Percentiles rank a stretch among this genome's conserved stretches.
These are phyloP conservation scores for Pythium dissimile DNA, from an alignment of 352 stramenopile species.

Conservation along the genomic window DNA sequence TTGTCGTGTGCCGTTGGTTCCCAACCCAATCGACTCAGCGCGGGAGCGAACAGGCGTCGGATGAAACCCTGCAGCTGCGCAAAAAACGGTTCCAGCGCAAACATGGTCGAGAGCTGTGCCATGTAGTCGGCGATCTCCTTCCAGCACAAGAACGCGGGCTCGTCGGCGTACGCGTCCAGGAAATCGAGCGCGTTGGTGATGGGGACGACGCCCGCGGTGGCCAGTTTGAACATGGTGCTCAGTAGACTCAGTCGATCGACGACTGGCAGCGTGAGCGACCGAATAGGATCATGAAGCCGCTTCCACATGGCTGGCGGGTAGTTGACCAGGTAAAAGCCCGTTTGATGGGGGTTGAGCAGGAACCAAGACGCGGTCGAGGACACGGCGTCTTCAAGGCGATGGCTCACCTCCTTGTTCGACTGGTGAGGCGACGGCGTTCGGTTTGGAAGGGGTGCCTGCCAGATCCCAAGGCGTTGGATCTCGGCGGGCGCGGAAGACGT, in stretches of 20 bases:
- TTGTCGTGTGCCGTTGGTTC: constrained; percentile 23
- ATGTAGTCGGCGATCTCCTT: constrained; percentile 56
- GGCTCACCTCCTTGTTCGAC: constrained; percentile 84
- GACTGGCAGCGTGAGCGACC: constrained; percentile 47
- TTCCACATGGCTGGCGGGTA: constrained; percentile 87
- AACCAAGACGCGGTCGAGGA: constrained; percentile 74
- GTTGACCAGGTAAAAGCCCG: constrained; percentile 92
- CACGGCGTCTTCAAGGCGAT: constrained; percentile 63
- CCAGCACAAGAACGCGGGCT: constrained; percentile 59
- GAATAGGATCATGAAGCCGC: constrained; percentile 57
- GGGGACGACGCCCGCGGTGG: constrained; percentile 40
- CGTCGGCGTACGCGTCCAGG: constrained; percentile 39
- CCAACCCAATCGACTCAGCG: constrained; percentile 52
- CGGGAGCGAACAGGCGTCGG: constrained; percentile 37
- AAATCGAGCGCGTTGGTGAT: constrained; percentile 55
- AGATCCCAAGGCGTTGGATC: constrained; percentile 59
- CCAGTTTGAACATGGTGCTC: constrained; percentile 89
- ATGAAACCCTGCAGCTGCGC: constrained; percentile 46
- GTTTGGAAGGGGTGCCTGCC: constrained; percentile 27
- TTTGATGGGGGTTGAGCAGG: constrained; percentile 94
- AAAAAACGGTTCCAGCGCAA: constrained; percentile 44
- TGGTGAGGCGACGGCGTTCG: constrained; percentile 31
- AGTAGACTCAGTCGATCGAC: constrained; percentile 92
- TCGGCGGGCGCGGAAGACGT: constrained; percentile 35
- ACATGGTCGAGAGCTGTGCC: constrained; percentile 42